Percentiles rank a stretch among this genome's conserved stretches.
Evolutionary conservation across 1,139 yeast species (phyloP).

Genomic region (Taphrina confusa): DNA sequence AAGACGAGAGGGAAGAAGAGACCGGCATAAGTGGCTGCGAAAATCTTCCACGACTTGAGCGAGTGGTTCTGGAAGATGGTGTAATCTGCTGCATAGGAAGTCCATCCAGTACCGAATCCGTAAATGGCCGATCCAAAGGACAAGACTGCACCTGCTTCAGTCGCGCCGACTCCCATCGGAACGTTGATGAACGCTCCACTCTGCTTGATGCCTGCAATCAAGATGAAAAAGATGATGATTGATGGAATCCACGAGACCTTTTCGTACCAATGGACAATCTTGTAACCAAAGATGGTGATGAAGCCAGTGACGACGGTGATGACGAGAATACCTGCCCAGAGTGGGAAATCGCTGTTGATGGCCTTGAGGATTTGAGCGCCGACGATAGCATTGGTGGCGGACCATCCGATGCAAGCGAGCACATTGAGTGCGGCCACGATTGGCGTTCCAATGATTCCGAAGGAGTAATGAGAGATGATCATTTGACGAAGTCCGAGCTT

Average conservation of each 20-base stretch:
- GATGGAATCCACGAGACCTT: constrained; percentile 90
- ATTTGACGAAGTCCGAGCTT: constrained; percentile 85
- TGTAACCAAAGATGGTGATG: constrained; percentile 85
- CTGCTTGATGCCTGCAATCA: constrained; percentile 73
- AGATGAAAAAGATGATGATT: constrained; percentile 66
- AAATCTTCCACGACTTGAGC: constrained; percentile 60
- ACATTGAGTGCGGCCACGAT: constrained; percentile 75
- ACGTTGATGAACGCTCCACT: constrained; percentile 61
- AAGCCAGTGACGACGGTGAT: constrained; percentile 69
- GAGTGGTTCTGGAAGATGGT: constrained; percentile 78
- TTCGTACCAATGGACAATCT: constrained; percentile 76
- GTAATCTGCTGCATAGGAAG: constrained; percentile 89
- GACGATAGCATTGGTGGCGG: constrained; percentile 87
- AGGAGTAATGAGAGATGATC: constrained; percentile 73
- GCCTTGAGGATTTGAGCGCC: constrained; percentile 81
- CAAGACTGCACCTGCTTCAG: constrained; percentile 72
- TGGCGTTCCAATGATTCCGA: constrained; percentile 75
- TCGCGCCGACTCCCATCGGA: constrained; percentile 49
- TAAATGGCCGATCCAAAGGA: constrained; percentile 82
- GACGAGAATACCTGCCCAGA: constrained; percentile 82
- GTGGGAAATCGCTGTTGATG: constrained; percentile 71
- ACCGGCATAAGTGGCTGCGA: constrained; percentile 64
- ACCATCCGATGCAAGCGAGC: constrained; percentile 93
- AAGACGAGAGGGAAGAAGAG: constrained; percentile 67
- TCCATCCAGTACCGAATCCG: constrained; percentile 95